Base-by-base conservation (phyloP, 805 yeast genomes). In the Candida montana region DNA sequence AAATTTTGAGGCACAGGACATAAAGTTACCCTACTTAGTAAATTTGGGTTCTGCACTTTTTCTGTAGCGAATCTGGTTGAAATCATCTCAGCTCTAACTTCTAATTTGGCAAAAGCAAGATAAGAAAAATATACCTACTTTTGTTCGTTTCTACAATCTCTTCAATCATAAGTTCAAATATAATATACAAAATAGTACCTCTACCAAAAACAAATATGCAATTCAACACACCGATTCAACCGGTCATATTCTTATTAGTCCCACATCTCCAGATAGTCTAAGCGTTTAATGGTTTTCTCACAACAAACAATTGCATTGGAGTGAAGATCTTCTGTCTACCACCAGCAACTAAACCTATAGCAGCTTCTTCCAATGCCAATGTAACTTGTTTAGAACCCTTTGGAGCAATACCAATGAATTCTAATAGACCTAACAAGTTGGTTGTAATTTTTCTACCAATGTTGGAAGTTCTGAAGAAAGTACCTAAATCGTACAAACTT, bases 231-330 rank as follows among this genome's bases (percentile, higher is more conserved):
- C 29, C n/a, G 29, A 26, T 13, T 26, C 29, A 26, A 26, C n/a
- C 29, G n/a, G 29, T 7, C 24, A 21, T 21, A 9, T 21, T 9
- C 24, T 21, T 6, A 21, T 21, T 21, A 21, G 24, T 9, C 24
- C 24, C 24, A 21, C 24, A 21, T 21, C 24, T 21, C 24, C 6
- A 21, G 9, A 21, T 21, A 21, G 9, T 21, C 24, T 21, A 21
- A 7, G 24, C n/a, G 30, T 64, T 54, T 43, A 65, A 61, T 50
- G 98, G 98, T 71, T 91, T 91, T 70, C 77, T 83, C 54, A 77
- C 89, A 51, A 93, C 78, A 62, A 81, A 91, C 62, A 93, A 74
- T 93, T 88, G 85, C 99, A 93, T 93, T 58, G 99, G 99, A 31
- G 98, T 91, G 71, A 93, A 93, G 52, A 93, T 73, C 57, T 84